A percentile compares a stretch with the other conserved stretches of the same genome.
phyloP scores from a whole-genome alignment of 495 filamentous ascomycete genomes.

The Xylaria bambusicola region DNA sequence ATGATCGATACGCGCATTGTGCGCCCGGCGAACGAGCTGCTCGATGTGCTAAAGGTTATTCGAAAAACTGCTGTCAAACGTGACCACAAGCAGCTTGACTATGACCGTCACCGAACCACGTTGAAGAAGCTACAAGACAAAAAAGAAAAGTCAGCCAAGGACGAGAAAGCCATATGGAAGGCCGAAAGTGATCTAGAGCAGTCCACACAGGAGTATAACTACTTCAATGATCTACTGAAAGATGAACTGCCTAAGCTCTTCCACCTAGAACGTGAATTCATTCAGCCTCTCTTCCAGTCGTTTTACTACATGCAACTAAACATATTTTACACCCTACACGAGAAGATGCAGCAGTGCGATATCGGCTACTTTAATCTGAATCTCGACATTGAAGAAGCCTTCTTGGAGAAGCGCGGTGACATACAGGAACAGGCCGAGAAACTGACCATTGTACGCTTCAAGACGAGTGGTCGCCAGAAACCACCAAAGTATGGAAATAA shows the following conservation, averaged over 20 bases:
- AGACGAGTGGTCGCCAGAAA: slow-evolving; percentile 69
- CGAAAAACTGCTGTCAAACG: slow-evolving; percentile 87
- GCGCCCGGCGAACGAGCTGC: slow-evolving; percentile 88
- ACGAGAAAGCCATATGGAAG: slow-evolving; percentile 96
- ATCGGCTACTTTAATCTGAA: slow-evolving; percentile 97
- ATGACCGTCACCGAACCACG: slow-evolving; percentile 78
- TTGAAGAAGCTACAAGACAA: slow-evolving; percentile 97
- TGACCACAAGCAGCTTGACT: slow-evolving; percentile 97
- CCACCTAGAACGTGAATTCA: slow-evolving; percentile 90
- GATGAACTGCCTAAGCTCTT: slow-evolving; percentile 94
- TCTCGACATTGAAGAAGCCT: slow-evolving; percentile 86
- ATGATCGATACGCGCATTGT: slow-evolving; percentile 96
- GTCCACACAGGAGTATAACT: slow-evolving; percentile 93
- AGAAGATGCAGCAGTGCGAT: slow-evolving; percentile 93
- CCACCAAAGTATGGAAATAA: slow-evolving; percentile 54
- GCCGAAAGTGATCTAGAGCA: slow-evolving; percentile 89
- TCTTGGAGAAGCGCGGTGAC: slow-evolving; percentile 81
- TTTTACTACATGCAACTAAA: slow-evolving; percentile 99
- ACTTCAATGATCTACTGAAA: slow-evolving; percentile 95
- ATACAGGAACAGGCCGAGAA: slow-evolving; percentile 80
- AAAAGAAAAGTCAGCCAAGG: slow-evolving; percentile 93
- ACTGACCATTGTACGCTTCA: slow-evolving; percentile 83
- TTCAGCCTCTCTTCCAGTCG: slow-evolving; percentile 94
- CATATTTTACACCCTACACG: slow-evolving; percentile 98
- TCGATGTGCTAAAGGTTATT: slow-evolving; percentile 93